These are phyloP conservation scores for Pichia membranifaciens DNA, from an alignment of 805 yeast species.

Conservation along the genomic window DNA sequence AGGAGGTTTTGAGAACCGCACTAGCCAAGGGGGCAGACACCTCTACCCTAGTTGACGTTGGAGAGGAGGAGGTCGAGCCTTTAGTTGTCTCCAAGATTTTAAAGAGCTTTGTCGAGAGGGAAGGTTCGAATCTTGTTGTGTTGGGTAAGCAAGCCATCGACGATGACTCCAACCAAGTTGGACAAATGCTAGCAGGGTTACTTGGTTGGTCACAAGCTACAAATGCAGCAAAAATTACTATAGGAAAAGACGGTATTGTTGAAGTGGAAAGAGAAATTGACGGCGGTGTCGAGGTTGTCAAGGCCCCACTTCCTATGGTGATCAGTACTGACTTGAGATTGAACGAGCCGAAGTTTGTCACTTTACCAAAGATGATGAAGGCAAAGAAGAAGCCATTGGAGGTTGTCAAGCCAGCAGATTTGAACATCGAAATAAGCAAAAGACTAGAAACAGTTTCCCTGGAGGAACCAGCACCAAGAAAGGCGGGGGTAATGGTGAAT, in stretches of 20 bases:
- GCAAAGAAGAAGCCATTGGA: constrained; percentile 94
- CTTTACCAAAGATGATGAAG: constrained; percentile 95
- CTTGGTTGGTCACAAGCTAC: constrained; percentile 97
- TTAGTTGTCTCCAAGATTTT: constrained; percentile 83
- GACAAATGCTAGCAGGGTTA: constrained; percentile 92
- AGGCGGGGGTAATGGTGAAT: constrained; percentile 74
- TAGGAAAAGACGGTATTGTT: constrained; percentile 46
- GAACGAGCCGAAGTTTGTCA: constrained; percentile 93
- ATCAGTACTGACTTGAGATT: constrained; percentile 91
- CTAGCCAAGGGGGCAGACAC: constrained; percentile 93
- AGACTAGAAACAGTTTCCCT: constrained; percentile 67
- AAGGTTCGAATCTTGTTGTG: constrained; percentile 70
- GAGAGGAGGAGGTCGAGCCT: constrained; percentile 71
- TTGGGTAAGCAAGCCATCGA: constrained; percentile 97
- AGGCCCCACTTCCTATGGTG: constrained; percentile 74
- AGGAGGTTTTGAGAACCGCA: constrained; percentile 82
- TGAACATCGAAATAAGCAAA: constrained; percentile 58
- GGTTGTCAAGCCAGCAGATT: constrained; percentile 55
- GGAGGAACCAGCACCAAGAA: constrained; percentile 79
- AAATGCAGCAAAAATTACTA: constrained; percentile 78
- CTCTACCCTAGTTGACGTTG: constrained; percentile 75
- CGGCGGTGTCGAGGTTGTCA: constrained; percentile 84
- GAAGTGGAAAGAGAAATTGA: constrained; percentile 89
- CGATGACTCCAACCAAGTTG: constrained; percentile 91
- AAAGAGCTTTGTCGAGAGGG: constrained; percentile 61